A percentile compares a stretch with the other conserved stretches of the same genome.
Evolutionary conservation across 495 filamentous ascomycete genomes (phyloP).

Genomic region (Patellaria atrata): DNA sequence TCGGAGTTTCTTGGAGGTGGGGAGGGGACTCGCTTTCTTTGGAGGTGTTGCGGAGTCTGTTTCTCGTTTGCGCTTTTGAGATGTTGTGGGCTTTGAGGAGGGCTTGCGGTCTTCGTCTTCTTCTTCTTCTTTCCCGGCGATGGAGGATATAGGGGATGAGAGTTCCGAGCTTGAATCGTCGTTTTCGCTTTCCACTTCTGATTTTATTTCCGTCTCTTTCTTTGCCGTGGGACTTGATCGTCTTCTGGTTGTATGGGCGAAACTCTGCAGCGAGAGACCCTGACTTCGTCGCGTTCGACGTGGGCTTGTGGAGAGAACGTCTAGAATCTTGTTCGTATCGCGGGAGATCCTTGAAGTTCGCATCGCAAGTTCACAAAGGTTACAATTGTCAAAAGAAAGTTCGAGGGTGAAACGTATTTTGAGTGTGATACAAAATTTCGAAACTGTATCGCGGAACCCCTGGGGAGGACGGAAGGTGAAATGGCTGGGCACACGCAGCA

Average conservation of each 20-base stretch:
- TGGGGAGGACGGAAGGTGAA: no score
- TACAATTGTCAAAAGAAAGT: no score
- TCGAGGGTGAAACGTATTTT: no score
- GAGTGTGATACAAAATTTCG: no score
- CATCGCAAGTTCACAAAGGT: no score
- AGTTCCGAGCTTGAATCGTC: background rate
- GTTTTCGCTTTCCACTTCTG: background rate
- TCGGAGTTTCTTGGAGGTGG: slow-evolving; percentile 29
- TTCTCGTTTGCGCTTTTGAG: slow-evolving; percentile 3
- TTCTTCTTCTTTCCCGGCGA: background rate
- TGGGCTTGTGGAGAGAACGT: slow-evolving; percentile 31
- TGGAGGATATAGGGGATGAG: background rate
- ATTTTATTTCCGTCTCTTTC: background rate
- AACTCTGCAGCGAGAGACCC: slow-evolving; percentile 32
- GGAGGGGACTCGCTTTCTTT: background rate
- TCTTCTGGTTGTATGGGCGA: slow-evolving; percentile 21
- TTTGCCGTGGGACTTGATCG: slow-evolving; percentile 8
- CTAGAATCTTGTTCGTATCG: slow-evolving; percentile 41
- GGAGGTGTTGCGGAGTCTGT: background rate
- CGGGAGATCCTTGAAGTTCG: slow-evolving; percentile 45
- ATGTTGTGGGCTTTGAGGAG: slow-evolving; percentile 1
- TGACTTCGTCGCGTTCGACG: slow-evolving; percentile 34
- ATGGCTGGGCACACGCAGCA: no score
- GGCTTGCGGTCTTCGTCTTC: background rate
- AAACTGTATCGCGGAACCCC: no score